Evolutionary conservation across 495 filamentous ascomycete genomes (phyloP).

Genomic region (Corynascus novoguineensis): DNA sequence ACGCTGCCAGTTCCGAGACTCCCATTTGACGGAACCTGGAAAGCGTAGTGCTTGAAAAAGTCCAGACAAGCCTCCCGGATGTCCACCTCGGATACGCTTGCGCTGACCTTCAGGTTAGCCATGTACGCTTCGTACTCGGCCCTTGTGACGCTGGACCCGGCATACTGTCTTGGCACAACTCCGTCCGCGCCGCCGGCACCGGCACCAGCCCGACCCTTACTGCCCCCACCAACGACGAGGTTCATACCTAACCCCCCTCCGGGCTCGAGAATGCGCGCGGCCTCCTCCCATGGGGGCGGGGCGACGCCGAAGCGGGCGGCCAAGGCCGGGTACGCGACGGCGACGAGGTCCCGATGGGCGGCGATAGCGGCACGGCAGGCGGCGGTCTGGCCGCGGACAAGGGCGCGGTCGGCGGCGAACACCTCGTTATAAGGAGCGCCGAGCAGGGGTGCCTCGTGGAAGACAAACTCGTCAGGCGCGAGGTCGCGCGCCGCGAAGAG

Average conservation of each 20-base stretch:
- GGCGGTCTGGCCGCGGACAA: slow-evolving; percentile 11
- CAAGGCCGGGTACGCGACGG: slow-evolving; percentile 17
- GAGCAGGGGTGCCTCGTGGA: slow-evolving; percentile 26
- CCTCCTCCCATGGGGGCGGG: slow-evolving; percentile 1
- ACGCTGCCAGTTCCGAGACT: neutral
- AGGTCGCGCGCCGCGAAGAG: slow-evolving; percentile 28
- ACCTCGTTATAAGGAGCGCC: slow-evolving; percentile 24
- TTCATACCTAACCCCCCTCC: slow-evolving; percentile 14
- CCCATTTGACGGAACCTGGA: slow-evolving; percentile 3
- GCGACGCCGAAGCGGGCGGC: slow-evolving; percentile 13
- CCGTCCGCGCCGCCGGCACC: too few relatives aligned
- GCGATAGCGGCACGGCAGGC: slow-evolving; percentile 12
- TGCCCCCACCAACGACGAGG: slow-evolving; percentile 4
- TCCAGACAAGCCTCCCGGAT: slow-evolving; percentile 11
- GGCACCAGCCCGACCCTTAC: slow-evolving; percentile 19
- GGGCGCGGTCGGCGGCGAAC: slow-evolving; percentile 7
- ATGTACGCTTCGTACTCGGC: slow-evolving; percentile 22
- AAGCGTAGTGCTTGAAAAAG: slow-evolving; percentile 31
- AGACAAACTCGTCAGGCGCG: slow-evolving; percentile 23
- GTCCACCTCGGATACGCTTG: slow-evolving; percentile 1
- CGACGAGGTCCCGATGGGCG: neutral
- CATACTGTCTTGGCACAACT: too few relatives aligned
- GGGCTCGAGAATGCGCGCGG: neutral
- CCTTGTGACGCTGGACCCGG: slow-evolving; percentile 10
- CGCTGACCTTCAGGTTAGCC: neutral